phyloP scores from a whole-genome alignment of 257 asterid species.

The Fraxinus quadrangulata region DNA sequence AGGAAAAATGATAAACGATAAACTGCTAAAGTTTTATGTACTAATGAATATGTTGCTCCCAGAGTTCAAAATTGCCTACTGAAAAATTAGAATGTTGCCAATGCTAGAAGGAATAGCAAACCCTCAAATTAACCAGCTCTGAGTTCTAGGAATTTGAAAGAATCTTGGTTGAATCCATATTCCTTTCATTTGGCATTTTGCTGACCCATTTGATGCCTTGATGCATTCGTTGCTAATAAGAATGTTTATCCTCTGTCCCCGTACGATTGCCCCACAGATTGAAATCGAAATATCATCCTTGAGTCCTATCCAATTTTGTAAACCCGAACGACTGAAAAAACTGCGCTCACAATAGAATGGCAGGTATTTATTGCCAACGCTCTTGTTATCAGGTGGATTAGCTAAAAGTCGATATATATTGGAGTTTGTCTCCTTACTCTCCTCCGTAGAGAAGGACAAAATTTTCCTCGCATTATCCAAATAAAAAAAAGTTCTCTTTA shows the following conservation, averaged over 20 bases:
- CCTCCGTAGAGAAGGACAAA: slow-evolving; percentile 14
- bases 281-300: slow-evolving; percentile 22
- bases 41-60: not conserved
- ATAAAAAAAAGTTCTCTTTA: slow-evolving; percentile 11
- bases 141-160: slow-evolving; percentile 27
- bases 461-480: not conserved
- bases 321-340: not conserved
- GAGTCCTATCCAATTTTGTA: slow-evolving; percentile 12
- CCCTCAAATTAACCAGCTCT: slow-evolving; percentile 21
- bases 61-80: not conserved
- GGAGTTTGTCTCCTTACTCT: not conserved
- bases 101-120: not conserved
- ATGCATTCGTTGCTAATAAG: slow-evolving; percentile 21
- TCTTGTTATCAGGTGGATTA: not conserved
- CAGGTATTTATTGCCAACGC: not conserved
- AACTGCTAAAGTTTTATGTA: not conserved
- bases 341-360: not conserved
- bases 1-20: not conserved
- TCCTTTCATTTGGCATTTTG: slow-evolving; percentile 22
- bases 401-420: not conserved
- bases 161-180: slow-evolving; percentile 37
- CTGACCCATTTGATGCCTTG: slow-evolving; percentile 4
- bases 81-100: not conserved
- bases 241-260: not conserved
- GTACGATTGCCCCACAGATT: slow-evolving; percentile 11